These are phyloP conservation scores for Ganoderma meredithae DNA, from an alignment of 1,284 basidiomycete genomes.

Conservation along the genomic window DNA sequence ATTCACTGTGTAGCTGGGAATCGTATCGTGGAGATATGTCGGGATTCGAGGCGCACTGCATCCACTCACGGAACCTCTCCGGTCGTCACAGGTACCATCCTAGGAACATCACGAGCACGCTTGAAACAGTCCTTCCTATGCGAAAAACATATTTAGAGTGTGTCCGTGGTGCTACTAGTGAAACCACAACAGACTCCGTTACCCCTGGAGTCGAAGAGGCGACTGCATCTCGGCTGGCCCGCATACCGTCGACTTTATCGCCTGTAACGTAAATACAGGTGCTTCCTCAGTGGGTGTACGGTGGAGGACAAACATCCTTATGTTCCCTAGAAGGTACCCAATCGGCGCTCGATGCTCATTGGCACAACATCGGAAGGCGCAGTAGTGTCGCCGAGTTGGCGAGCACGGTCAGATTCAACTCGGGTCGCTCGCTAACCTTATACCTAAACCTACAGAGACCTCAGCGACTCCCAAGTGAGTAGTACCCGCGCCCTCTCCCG, in stretches of 20 bases:
- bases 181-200: neutral
- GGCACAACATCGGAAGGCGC: neutral
- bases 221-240: neutral
- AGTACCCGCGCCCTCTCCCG: neutral
- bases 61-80: neutral
- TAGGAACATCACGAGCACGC: neutral
- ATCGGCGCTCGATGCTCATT: neutral
- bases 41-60: neutral
- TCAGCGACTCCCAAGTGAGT: neutral
- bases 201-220: neutral
- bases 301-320: neutral
- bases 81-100: conserved; percentile 3
- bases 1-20: neutral
- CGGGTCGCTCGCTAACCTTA: neutral
- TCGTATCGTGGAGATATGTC: neutral
- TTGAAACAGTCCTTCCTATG: neutral
- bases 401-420: neutral
- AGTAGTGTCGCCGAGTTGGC: neutral
- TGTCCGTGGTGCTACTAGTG: neutral
- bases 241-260: conserved; percentile 2
- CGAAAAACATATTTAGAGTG: neutral
- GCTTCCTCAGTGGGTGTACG: neutral
- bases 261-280: neutral
- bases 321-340: neutral
- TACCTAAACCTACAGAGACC: neutral